These are phyloP conservation scores for Cicer yamashitae DNA, from an alignment of 306 rosid genomes.

Conservation along the genomic window DNA sequence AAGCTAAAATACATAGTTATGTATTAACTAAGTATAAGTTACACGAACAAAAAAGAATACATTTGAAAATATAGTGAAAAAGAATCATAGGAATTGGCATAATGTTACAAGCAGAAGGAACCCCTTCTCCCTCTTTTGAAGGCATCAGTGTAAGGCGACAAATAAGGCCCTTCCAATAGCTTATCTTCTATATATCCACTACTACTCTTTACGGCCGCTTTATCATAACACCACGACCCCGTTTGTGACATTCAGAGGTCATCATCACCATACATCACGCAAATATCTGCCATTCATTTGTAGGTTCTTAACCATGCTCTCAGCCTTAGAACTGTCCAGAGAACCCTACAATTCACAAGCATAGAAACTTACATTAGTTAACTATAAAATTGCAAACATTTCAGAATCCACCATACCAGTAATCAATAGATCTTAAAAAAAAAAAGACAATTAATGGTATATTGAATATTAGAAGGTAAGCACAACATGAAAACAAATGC, in stretches of 20 bases:
- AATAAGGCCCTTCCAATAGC: conserved; percentile 37
- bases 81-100: conserved; percentile 51
- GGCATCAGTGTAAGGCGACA: conserved; percentile 48
- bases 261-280: conserved; percentile 93
- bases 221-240: conserved; percentile 4
- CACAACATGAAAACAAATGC: background rate
- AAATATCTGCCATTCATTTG: conserved; percentile 85
- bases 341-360: conserved; percentile 74
- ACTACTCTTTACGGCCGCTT: conserved; percentile 30
- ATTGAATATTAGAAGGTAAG: background rate
- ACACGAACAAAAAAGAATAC: conserved; percentile 65
- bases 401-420: background rate
- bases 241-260: conserved; percentile 24
- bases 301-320: conserved; percentile 89
- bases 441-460: conserved; percentile 3
- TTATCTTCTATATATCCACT: conserved; percentile 32
- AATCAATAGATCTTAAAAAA: background rate
- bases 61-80: conserved; percentile 48
- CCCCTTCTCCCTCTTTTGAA: conserved; percentile 38
- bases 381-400: background rate
- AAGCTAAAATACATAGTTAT: conserved; percentile 44
- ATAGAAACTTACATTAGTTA: conserved; percentile 36
- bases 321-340: conserved; percentile 83
- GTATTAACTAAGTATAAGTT: conserved; percentile 55
- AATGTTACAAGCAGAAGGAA: conserved; percentile 35